Conservation (phyloP, 2,329 filamentous ascomycete genomes). For the Stagonosporopsis chrysanthemi region DNA sequence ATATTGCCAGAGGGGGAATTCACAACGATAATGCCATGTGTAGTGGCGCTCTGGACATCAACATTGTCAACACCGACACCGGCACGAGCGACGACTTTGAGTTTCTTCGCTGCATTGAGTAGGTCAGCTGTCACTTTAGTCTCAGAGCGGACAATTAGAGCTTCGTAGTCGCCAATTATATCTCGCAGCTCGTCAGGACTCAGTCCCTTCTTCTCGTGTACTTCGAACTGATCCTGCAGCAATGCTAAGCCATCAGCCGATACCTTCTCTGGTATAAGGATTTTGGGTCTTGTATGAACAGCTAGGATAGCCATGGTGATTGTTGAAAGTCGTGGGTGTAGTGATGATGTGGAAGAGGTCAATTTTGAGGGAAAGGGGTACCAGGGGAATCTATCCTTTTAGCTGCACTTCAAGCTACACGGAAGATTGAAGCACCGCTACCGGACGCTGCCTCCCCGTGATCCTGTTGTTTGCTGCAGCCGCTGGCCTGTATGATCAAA, state of each 20-base stretch:
- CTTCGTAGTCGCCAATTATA: slow-evolving; percentile 76
- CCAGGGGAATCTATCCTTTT: slow-evolving; percentile 10
- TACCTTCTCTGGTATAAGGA: slow-evolving; percentile 81
- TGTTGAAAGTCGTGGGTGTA: background rate
- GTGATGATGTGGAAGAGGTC: background rate
- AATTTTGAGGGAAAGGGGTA: background rate
- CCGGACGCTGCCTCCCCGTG: slow-evolving; percentile 24
- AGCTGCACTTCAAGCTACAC: slow-evolving; percentile 11
- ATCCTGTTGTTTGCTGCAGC: slow-evolving; percentile 27
- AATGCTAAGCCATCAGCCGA: slow-evolving; percentile 79
- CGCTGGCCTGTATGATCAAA: slow-evolving; percentile 26
- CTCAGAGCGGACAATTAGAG: slow-evolving; percentile 80
- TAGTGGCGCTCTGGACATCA: slow-evolving; percentile 74
- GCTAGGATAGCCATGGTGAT: slow-evolving; percentile 43
- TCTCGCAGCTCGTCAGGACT: slow-evolving; percentile 67
- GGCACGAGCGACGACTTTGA: slow-evolving; percentile 80
- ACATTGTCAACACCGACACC: slow-evolving; percentile 85
- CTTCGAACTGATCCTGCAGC: slow-evolving; percentile 70
- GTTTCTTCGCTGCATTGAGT: slow-evolving; percentile 69
- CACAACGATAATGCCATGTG: slow-evolving; percentile 78
- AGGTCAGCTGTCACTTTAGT: slow-evolving; percentile 78
- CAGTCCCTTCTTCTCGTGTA: slow-evolving; percentile 71
- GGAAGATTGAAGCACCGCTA: slow-evolving; percentile 32
- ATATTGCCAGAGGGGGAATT: slow-evolving; percentile 84
- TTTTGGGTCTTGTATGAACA: slow-evolving; percentile 52